A percentile compares a stretch with the other conserved stretches of the same genome.
These are phyloP conservation scores for Phytopythium mirpurense DNA, from an alignment of 352 stramenopile genomes.

Conservation along the genomic window DNA sequence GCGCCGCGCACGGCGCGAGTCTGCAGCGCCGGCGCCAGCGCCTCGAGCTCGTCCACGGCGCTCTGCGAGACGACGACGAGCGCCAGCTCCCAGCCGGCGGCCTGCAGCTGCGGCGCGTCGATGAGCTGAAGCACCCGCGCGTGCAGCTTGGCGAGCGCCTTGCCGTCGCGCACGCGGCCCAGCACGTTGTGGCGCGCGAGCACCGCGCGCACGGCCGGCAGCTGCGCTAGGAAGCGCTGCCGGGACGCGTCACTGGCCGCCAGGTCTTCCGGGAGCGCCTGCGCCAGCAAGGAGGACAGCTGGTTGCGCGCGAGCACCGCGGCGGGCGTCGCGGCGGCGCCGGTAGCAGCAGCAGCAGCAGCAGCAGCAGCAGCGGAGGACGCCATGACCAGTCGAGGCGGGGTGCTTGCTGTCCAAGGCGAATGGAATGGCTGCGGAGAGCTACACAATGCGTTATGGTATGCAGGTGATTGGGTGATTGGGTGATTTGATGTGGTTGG, in stretches of 20 bases:
- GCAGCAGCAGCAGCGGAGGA: background rate
- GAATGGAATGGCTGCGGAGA: background rate
- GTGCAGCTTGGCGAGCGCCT: slow-evolving; percentile 74
- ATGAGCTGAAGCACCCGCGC: slow-evolving; percentile 53
- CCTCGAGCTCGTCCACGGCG: slow-evolving; percentile 51
- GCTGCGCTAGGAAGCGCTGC: slow-evolving; percentile 41
- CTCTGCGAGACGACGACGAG: slow-evolving; percentile 54
- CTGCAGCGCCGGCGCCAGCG: slow-evolving; percentile 44
- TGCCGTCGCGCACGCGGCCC: slow-evolving; percentile 59
- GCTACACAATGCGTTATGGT: background rate
- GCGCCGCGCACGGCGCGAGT: slow-evolving; percentile 61
- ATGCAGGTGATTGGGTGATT: background rate
- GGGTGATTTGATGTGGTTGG: background rate
- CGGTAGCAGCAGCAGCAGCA: background rate
- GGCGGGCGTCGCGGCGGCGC: slow-evolving; percentile 11
- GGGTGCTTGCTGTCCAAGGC: too few species aligned
- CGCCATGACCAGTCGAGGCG: too few species aligned
- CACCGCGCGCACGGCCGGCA: slow-evolving; percentile 38
- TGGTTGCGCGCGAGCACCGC: slow-evolving; percentile 66
- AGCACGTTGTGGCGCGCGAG: slow-evolving; percentile 72
- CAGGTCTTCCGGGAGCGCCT: slow-evolving; percentile 60
- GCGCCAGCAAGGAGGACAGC: slow-evolving; percentile 68
- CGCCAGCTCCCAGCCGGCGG: slow-evolving; percentile 57
- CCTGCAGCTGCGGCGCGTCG: slow-evolving; percentile 30
- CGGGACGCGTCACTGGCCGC: slow-evolving; percentile 32